phyloP scores from a whole-genome alignment of 2,329 filamentous ascomycete genomes.

The Gaeumannomyces sp. region DNA sequence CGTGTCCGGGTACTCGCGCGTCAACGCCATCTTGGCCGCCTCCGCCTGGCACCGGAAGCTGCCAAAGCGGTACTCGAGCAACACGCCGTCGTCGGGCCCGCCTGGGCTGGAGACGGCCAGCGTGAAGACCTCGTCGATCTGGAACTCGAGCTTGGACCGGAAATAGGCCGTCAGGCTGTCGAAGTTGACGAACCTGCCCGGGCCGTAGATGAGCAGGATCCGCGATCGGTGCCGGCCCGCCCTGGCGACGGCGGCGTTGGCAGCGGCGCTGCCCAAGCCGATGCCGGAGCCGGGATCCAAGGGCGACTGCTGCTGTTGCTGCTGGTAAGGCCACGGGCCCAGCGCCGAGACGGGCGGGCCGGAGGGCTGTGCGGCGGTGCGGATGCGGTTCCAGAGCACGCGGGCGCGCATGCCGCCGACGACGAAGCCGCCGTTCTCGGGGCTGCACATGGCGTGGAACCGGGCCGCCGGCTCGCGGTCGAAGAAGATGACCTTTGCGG shows the following conservation, averaged over 20 bases:
- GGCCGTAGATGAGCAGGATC: constrained; percentile 45
- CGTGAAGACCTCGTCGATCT: constrained; percentile 37
- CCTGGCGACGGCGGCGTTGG: constrained; percentile 9
- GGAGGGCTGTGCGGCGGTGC: constrained; percentile 24
- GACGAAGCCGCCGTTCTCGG: constrained; percentile 24
- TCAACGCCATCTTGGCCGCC: constrained; percentile 31
- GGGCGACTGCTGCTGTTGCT: too few species aligned
- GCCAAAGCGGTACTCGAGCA: constrained; percentile 44
- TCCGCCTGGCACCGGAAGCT: constrained; percentile 50
- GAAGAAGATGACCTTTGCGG: constrained; percentile 46
- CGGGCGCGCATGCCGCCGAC: constrained; percentile 31
- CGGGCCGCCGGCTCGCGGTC: constrained; percentile 30
- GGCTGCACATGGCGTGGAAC: constrained; percentile 20
- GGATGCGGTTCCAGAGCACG: constrained; percentile 44
- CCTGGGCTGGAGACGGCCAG: constrained; percentile 20
- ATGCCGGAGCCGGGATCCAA: too few species aligned
- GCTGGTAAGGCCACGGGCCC: neutral
- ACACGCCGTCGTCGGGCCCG: constrained; percentile 18
- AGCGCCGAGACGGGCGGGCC: neutral
- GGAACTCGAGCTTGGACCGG: constrained; percentile 34
- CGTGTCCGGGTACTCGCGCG: constrained; percentile 18
- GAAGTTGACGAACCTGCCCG: constrained; percentile 36
- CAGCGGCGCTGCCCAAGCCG: too few species aligned
- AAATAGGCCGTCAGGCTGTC: constrained; percentile 35
- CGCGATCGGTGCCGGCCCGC: constrained; percentile 32